Evolutionary conservation across 2,329 filamentous ascomycete genomes (phyloP).

Genomic region (Fusarium ambrosium): DNA sequence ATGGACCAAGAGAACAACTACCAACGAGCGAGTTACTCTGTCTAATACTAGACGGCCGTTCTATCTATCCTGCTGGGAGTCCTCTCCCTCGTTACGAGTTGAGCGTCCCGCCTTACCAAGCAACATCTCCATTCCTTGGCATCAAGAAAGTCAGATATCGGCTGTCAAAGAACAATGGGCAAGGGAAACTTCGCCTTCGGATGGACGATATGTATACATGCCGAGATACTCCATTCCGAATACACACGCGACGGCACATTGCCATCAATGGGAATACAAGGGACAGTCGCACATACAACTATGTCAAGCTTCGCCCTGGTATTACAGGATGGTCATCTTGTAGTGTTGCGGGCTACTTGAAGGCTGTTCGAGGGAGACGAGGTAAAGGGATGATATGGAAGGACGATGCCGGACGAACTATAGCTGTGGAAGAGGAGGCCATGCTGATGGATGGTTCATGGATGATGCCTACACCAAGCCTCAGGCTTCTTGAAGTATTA

Average conservation of each 20-base stretch:
- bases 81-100: background rate
- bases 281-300: background rate
- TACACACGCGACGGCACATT: background rate
- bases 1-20: background rate
- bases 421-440: background rate
- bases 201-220: background rate
- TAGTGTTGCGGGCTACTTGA: background rate
- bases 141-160: background rate
- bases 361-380: background rate
- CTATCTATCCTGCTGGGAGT: background rate
- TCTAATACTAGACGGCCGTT: background rate
- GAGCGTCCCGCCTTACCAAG: background rate
- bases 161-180: background rate
- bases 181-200: background rate
- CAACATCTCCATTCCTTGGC: background rate
- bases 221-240: background rate
- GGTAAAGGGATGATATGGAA: background rate
- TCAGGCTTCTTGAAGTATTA: background rate
- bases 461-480: background rate
- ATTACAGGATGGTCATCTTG: background rate
- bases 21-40: background rate
- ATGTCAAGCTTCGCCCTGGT: background rate
- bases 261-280: background rate
- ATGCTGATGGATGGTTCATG: background rate
- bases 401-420: background rate